Evolutionary conservation across 805 yeast genomes (phyloP).

Genomic region (Wickerhamiella spandovensis): DNA sequence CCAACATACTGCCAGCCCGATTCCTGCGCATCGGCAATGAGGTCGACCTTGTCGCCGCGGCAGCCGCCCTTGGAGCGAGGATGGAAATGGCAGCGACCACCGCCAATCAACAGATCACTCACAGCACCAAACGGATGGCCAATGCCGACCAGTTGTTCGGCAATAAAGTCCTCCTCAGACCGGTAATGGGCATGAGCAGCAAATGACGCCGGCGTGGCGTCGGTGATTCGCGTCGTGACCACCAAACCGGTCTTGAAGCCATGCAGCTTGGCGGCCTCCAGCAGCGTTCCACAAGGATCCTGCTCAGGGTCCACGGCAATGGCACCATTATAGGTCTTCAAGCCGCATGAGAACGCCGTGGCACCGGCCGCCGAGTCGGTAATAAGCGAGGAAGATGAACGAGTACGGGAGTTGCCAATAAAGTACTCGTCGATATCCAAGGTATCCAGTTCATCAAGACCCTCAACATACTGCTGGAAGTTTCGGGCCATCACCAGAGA

Average conservation of each 20-base stretch:
- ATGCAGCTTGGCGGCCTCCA: slow-evolving; percentile 72
- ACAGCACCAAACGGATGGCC: slow-evolving; percentile 68
- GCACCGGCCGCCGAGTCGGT: slow-evolving; percentile 98
- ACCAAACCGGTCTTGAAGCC: slow-evolving; percentile 83
- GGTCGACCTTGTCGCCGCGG: slow-evolving; percentile 55
- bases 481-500: slow-evolving; percentile 69
- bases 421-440: slow-evolving; percentile 53
- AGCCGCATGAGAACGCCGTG: slow-evolving; percentile 77
- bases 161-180: slow-evolving; percentile 71
- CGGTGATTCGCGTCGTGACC: slow-evolving; percentile 84
- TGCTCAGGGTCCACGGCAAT: slow-evolving; percentile 64
- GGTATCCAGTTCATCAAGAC: slow-evolving; percentile 40
- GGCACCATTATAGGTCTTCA: slow-evolving; percentile 80
- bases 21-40: slow-evolving; percentile 47
- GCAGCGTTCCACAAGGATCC: slow-evolving; percentile 73
- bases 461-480: slow-evolving; percentile 49
- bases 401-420: slow-evolving; percentile 75
- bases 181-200: slow-evolving; percentile 68
- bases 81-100: slow-evolving; percentile 63
- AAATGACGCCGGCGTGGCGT: slow-evolving; percentile 91
- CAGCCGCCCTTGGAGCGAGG: slow-evolving; percentile 49
- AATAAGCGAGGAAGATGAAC: slow-evolving; percentile 60
- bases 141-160: slow-evolving; percentile 69
- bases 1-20: slow-evolving; percentile 57
- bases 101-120: slow-evolving; percentile 84